Base-by-base conservation (phyloP, 2,329 filamentous ascomycete species). In the Waltergamsia citrina region DNA sequence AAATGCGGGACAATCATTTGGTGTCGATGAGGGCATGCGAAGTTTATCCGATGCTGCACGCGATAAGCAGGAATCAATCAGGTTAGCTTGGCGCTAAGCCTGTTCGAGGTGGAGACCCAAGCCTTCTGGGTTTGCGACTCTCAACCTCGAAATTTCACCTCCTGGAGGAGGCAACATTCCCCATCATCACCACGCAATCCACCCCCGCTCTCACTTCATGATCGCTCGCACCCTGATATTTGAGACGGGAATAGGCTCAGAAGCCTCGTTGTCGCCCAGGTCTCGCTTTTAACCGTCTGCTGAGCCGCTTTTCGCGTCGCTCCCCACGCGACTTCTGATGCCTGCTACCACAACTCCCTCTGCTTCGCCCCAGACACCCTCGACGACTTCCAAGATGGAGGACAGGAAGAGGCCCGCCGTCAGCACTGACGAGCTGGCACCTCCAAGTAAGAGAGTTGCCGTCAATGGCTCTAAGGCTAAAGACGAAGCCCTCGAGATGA, bases 351-450 rank as follows among this genome's bases (percentile, higher is more conserved):
- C 84, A 65, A 73, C 76, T 49, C 71, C 72, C 58, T 74, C 78
- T 63, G 71, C 80, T 62, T 61, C 65, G 56, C 72, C 80, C 71
- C 76, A 78, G 74, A n/a, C 26, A 29, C 77, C 83, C 70, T 81
- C 85, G 67, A 79, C 79, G 73, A 72, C 85, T 65, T 70, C 78
- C 69, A 94, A 92, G 76, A 98, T 96, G 90, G 92, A 98, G 74
- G 92, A 96, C 71, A 86, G 92, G 76, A 98, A 98, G 76, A 80
- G 92, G 76, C 83, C 87, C 55, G 85, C 87, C 55, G 74, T 82
- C 49, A 73, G 76, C 62, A 67, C 76, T 52, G 85, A 92, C 59
- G 86, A 95, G 48, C 69, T 85, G 53, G 84, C 83, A 45, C 90
- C 90, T 45, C 88, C 90, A 16, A 83, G 79, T 54, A 98, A 96